Base-by-base conservation (phyloP, 2,329 filamentous ascomycete genomes). In the Penicillium decumbens region DNA sequence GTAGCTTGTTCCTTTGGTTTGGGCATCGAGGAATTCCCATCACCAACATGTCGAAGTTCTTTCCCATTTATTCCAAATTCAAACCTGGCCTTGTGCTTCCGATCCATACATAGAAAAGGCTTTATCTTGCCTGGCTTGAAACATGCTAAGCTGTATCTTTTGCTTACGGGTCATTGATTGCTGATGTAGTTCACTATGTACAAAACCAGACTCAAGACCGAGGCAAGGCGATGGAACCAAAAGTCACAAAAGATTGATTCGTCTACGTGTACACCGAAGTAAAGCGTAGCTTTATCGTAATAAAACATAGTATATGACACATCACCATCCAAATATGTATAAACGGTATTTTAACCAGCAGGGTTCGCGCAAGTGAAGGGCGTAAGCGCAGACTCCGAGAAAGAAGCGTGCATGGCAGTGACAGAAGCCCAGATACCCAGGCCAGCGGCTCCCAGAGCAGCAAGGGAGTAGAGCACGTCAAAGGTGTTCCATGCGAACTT, bases 401-500 rank as follows among this genome's bases (percentile, higher is more conserved):
- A 56, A 15, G 13, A 15, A 8, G 23, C 10, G 23, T 47, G 39
- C 54, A 56, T 56, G 10, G 41, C 15, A 9, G 40, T 37, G 9
- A 56, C 49, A 10, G 51, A 55, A 5, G 54, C 49, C 54, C 54
- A 56, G 29, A 56, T 55, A 20, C 54, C 54, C 43, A 55, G 35
- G n/a, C 54, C 54, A 27, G 51, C 49, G 1, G 47, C 30, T 4
- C 33, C 12, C 4, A 55, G 39, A n/a, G 51, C 49, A 35, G 46
- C 46, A 27, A 55, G 13, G 2, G 49, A 32, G 41, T 56, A 56
- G 18, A 54, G 20, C 1, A 50, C 3, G 42, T 56, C 49, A 8
- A 56, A 56, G 6, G 51, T 50, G 32, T 56, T 56, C 51, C 51
- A 48, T 9, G 47, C 39, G 18, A 56, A 43, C 27, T 50, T 47